Percentiles rank a stretch among this genome's conserved stretches.
Conservation (phyloP, 2,329 filamentous ascomycete genomes). For the Colletotrichum sp. region DNA sequence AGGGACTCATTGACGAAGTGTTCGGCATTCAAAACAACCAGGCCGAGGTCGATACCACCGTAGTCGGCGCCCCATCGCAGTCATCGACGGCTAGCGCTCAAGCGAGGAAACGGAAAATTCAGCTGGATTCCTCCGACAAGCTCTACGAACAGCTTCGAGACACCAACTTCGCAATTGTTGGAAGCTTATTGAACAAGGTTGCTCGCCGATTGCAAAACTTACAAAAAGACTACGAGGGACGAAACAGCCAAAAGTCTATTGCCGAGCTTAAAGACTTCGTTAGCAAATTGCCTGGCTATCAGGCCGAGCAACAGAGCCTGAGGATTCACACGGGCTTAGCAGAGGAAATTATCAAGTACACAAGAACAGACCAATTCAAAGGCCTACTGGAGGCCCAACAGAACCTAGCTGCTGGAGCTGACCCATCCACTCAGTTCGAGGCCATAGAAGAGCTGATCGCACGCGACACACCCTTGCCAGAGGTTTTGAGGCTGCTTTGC, state of each 20-base stretch:
- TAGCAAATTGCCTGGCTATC: constrained; percentile 88
- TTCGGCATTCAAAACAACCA: constrained; percentile 93
- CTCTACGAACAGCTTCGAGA: constrained; percentile 88
- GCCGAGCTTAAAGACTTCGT: constrained; percentile 92
- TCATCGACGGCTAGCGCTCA: constrained; percentile 58
- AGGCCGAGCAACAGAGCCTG: constrained; percentile 91
- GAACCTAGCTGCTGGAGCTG: constrained; percentile 88
- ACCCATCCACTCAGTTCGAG: constrained; percentile 88
- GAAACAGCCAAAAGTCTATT: constrained; percentile 85
- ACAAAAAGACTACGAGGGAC: constrained; percentile 84
- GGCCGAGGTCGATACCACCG: constrained; percentile 87
- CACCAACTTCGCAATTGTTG: constrained; percentile 94
- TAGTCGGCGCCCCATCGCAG: constrained; percentile 77
- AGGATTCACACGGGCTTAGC: constrained; percentile 90
- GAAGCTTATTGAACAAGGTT: constrained; percentile 85
- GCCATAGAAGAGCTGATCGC: constrained; percentile 94
- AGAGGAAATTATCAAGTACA: constrained; percentile 95
- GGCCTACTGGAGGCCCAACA: constrained; percentile 92
- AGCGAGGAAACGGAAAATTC: constrained; percentile 82
- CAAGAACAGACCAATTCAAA: constrained; percentile 86
- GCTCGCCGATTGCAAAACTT: constrained; percentile 84
- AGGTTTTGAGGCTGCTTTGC: constrained; percentile 84
- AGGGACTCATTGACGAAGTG: constrained; percentile 92
- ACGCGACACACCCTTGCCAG: constrained; percentile 79
- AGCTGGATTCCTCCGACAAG: constrained; percentile 87